Percentiles rank a stretch among this genome's conserved stretches.
These are phyloP conservation scores for Torulaspora franciscae DNA, from an alignment of 805 yeast genomes.

Conservation along the genomic window DNA sequence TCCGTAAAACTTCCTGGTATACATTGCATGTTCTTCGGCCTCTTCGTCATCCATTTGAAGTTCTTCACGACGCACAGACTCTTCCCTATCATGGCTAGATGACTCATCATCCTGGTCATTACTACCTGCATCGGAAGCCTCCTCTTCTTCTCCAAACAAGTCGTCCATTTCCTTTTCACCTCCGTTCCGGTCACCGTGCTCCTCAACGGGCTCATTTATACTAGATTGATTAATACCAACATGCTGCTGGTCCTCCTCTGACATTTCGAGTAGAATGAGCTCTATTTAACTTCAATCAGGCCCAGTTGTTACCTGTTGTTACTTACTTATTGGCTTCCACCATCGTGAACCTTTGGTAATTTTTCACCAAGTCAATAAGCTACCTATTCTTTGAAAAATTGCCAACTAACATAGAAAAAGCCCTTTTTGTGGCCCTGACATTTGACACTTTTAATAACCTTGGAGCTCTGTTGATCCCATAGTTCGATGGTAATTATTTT, in stretches of 20 bases:
- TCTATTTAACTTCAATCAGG: background rate
- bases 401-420: background rate
- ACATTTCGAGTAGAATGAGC: background rate
- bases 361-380: background rate
- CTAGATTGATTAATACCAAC: background rate
- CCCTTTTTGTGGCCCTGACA: constrained; percentile 2
- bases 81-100: constrained; percentile 22
- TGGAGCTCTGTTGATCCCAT: background rate
- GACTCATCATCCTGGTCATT: constrained; percentile 20
- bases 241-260: constrained; percentile 2
- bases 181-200: constrained; percentile 3
- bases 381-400: background rate
- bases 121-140: constrained; percentile 15
- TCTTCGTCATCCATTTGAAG: constrained; percentile 33
- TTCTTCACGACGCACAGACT: constrained; percentile 20
- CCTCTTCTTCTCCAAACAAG: constrained; percentile 39
- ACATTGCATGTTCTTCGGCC: constrained; percentile 36
- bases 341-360: background rate
- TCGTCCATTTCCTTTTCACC: constrained; percentile 41
- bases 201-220: background rate
- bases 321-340: background rate
- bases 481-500: background rate
- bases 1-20: constrained; percentile 35
- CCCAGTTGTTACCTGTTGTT: background rate
- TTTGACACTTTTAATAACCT: background rate